Percentiles rank a stretch among this genome's conserved stretches.
phyloP scores from a whole-genome alignment of 805 yeast genomes.

The Wickerhamomyces bisporus region DNA sequence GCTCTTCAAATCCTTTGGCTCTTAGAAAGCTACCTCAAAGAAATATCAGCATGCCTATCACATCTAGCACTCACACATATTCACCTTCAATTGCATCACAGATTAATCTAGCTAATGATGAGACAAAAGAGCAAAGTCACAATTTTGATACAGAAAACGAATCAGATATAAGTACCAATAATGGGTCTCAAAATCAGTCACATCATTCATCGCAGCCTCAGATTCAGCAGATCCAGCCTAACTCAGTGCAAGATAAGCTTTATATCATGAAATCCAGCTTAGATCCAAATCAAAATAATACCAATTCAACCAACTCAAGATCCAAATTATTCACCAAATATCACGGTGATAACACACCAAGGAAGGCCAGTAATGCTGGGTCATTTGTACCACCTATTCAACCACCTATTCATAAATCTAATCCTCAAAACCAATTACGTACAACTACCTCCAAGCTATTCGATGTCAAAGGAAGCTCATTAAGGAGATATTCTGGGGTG shows the following conservation, averaged over 20 bases:
- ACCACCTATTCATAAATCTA: not conserved
- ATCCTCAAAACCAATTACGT: conserved; percentile 34
- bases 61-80: conserved; percentile 8
- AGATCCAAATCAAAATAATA: not conserved
- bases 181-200: conserved; percentile 6
- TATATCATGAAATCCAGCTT: not conserved
- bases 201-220: not conserved
- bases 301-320: conserved; percentile 4
- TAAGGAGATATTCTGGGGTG: conserved; percentile 67
- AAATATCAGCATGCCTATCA: conserved; percentile 23
- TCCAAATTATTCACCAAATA: conserved; percentile 17
- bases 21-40: conserved; percentile 21
- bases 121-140: conserved; percentile 7
- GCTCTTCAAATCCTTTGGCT: conserved; percentile 11
- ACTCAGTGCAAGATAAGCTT: not conserved
- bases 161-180: conserved; percentile 5
- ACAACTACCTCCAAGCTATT: conserved; percentile 71
- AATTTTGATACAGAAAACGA: conserved; percentile 15
- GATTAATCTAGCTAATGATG: conserved; percentile 6
- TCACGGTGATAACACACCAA: conserved; percentile 11
- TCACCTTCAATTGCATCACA: conserved; percentile 9
- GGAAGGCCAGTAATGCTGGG: conserved; percentile 14
- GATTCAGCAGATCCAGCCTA: not conserved
- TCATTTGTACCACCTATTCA: conserved; percentile 4
- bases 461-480: conserved; percentile 67